Percentiles rank a stretch among this genome's conserved stretches.
Evolutionary conservation across 768 basidiomycete genomes (phyloP).

Genomic region (Candolleomyces eurysporus): DNA sequence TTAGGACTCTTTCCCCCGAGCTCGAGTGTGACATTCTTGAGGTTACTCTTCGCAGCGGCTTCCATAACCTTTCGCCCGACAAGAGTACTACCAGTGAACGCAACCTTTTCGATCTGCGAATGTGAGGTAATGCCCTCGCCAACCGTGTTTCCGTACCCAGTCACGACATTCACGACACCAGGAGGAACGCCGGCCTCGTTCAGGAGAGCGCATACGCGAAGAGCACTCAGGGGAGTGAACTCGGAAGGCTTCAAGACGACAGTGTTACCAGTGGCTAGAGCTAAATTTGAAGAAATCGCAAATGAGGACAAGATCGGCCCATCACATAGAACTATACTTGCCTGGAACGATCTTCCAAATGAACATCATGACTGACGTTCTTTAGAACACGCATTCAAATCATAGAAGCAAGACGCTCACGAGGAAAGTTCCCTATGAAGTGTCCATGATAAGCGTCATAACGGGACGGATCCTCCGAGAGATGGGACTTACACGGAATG

Average conservation of each 20-base stretch:
- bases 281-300: conserved; percentile 67
- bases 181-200: conserved; percentile 71
- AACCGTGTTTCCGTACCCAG: conserved; percentile 15
- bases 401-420: conserved; percentile 40
- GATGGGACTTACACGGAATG: conserved; percentile 60
- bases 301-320: conserved; percentile 35
- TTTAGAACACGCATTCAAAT: conserved; percentile 9
- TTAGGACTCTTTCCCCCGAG: conserved; percentile 70
- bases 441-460: conserved; percentile 6
- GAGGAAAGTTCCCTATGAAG: conserved; percentile 49
- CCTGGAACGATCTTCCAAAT: conserved; percentile 66
- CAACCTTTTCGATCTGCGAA: conserved; percentile 29
- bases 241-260: conserved; percentile 74
- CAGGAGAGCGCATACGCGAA: conserved; percentile 48
- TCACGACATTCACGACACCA: conserved; percentile 32
- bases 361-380: conserved; percentile 41
- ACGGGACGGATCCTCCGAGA: not conserved
- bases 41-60: conserved; percentile 69
- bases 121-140: conserved; percentile 8
- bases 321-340: conserved; percentile 3
- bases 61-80: conserved; percentile 75
- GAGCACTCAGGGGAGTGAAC: conserved; percentile 65
- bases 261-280: conserved; percentile 73
- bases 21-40: conserved; percentile 78
- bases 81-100: conserved; percentile 77